Conservation (phyloP, 1,284 basidiomycete species). For the Tranzscheliella williamsii region DNA sequence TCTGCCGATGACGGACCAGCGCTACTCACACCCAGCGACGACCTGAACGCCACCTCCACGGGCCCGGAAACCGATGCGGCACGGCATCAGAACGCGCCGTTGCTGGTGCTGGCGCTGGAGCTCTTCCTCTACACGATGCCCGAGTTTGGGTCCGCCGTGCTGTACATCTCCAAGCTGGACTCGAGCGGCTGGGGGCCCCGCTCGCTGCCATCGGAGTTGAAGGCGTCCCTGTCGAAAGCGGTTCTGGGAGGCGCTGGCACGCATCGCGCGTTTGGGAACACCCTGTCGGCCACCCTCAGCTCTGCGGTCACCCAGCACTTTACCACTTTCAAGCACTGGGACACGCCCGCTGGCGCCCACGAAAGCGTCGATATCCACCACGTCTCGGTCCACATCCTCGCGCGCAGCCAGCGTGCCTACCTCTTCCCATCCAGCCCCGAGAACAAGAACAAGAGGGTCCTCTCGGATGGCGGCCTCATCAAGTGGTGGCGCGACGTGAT, state of each 20-base stretch:
- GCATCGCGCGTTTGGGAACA: not conserved
- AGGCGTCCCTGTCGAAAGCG: constrained; percentile 2
- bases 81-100: constrained; percentile 1
- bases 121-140: constrained; percentile 78
- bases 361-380: constrained; percentile 8
- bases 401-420: constrained; percentile 86
- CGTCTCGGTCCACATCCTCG: constrained; percentile 77
- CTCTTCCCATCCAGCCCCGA: constrained; percentile 89
- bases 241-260: constrained; percentile 1
- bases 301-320: constrained; percentile 73
- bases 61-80: constrained; percentile 59
- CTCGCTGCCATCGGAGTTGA: constrained; percentile 6
- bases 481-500: constrained; percentile 79
- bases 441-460: constrained; percentile 70
- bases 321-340: constrained; percentile 65
- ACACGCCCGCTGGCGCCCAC: not conserved
- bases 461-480: constrained; percentile 79
- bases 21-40: not conserved
- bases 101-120: constrained; percentile 77
- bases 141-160: constrained; percentile 70
- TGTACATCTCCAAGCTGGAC: constrained; percentile 94
- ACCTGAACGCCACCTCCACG: not conserved
- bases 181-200: constrained; percentile 75
- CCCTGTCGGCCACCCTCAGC: constrained; percentile 63
- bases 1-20: not conserved